Conservation (phyloP, 139 green algal genomes). For the Micractinium sp. region DNA sequence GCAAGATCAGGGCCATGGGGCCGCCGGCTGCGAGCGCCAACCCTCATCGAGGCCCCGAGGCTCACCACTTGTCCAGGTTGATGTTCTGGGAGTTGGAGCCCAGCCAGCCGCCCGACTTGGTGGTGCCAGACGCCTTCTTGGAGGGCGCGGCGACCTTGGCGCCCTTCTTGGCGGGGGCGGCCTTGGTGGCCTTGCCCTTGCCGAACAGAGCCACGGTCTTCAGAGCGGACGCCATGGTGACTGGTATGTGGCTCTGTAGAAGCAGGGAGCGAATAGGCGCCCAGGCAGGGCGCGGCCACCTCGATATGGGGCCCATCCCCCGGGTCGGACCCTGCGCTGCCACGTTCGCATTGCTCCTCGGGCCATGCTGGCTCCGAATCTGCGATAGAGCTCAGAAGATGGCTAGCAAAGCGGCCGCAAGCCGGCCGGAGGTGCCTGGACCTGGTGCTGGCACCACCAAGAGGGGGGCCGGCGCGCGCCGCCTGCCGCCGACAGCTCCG, state of each 20-base stretch:
- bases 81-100: slow-evolving; percentile 53
- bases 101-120: slow-evolving; percentile 67
- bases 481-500: too few relatives aligned
- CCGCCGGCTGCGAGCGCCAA: background rate
- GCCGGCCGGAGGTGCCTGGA: too few relatives aligned
- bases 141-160: background rate
- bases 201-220: slow-evolving; percentile 14
- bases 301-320: too few relatives aligned
- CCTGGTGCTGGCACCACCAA: too few relatives aligned
- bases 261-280: background rate
- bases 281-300: too few relatives aligned
- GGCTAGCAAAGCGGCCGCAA: too few relatives aligned
- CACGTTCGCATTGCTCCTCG: too few relatives aligned
- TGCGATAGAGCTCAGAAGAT: too few relatives aligned
- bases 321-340: too few relatives aligned
- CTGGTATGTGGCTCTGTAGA: background rate
- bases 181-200: slow-evolving; percentile 17
- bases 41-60: slow-evolving; percentile 28
- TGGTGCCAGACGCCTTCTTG: slow-evolving; percentile 24
- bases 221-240: background rate
- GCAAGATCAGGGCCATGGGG: slow-evolving; percentile 18
- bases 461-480: too few relatives aligned
- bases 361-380: too few relatives aligned
- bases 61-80: slow-evolving; percentile 89
- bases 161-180: slow-evolving; percentile 24